phyloP scores from a whole-genome alignment of 305 asterid genomes.

The Fraxinus ornus region DNA sequence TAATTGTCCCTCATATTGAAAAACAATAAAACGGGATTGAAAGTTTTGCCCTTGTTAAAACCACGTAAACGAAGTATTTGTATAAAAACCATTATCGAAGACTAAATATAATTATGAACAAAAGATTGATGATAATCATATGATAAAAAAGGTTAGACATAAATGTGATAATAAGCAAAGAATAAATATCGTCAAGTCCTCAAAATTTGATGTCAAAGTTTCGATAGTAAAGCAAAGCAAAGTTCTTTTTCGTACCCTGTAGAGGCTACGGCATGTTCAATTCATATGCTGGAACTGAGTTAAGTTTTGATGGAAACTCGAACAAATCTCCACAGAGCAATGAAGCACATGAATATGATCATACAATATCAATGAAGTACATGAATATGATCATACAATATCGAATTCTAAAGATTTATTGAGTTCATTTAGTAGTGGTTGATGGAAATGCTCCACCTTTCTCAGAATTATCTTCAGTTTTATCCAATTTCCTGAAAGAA shows the following conservation, averaged over 20 bases:
- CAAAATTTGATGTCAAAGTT: not conserved
- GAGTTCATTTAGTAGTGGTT: not conserved
- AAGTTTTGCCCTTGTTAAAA: not conserved
- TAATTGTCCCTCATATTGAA: not conserved
- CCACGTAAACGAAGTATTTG: not conserved
- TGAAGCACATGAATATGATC: too few relatives aligned
- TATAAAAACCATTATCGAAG: not conserved
- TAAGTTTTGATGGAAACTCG: not conserved
- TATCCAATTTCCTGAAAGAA: not conserved
- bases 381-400: not conserved
- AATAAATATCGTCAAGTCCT: not conserved
- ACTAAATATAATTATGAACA: not conserved
- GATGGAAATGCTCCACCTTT: not conserved
- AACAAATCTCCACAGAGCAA: not conserved
- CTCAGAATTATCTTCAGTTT: too few relatives aligned
- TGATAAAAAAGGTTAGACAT: not conserved
- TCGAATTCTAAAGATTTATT: too few relatives aligned
- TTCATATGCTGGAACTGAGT: not conserved
- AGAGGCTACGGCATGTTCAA: not conserved
- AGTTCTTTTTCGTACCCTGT: not conserved
- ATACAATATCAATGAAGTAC: not conserved
- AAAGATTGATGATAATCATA: not conserved
- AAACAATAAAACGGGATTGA: not conserved
- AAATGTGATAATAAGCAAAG: not conserved
- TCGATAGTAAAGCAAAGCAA: not conserved